Evolutionary conservation across 2,329 filamentous ascomycete genomes (phyloP).

Genomic region (Hymenoscyphus fructigenus): DNA sequence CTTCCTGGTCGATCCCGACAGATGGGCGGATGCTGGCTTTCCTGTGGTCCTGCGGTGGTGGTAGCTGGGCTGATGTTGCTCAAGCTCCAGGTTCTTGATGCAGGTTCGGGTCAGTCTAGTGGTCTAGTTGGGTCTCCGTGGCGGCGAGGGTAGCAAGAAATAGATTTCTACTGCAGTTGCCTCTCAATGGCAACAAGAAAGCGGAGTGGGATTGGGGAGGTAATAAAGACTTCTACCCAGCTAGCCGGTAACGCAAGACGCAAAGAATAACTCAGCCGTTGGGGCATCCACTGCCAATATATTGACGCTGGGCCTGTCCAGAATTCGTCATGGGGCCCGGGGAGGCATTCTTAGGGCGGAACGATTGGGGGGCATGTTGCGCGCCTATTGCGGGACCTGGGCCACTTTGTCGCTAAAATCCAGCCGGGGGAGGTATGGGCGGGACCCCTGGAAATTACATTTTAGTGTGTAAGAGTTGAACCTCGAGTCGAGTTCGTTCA

Average conservation of each 20-base stretch:
- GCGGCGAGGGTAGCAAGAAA: conserved; percentile 1
- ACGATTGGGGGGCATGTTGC: conserved; percentile 25
- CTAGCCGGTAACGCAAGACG: conserved; percentile 29
- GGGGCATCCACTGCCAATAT: conserved; percentile 34
- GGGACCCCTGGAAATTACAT: background rate
- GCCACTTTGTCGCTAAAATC: conserved; percentile 27
- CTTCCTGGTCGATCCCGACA: conserved; percentile 1
- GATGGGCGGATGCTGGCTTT: background rate
- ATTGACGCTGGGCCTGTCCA: conserved; percentile 28
- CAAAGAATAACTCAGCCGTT: conserved; percentile 28
- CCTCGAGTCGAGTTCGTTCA: background rate
- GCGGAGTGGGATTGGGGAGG: background rate
- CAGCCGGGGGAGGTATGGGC: background rate
- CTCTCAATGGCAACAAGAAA: conserved; percentile 5
- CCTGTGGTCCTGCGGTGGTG: background rate
- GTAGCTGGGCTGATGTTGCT: conserved; percentile 4
- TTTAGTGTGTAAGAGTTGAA: background rate
- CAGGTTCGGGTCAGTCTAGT: conserved; percentile 2
- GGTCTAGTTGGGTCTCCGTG: conserved; percentile 3
- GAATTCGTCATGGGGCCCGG: conserved; percentile 32
- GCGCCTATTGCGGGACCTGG: conserved; percentile 33
- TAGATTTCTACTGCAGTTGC: conserved; percentile 2
- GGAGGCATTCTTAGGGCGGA: background rate
- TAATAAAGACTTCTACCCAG: conserved; percentile 26
- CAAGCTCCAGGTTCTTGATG: conserved; percentile 6